These are phyloP conservation scores for Cicer yamashitae DNA, from an alignment of 306 rosid genomes.

Conservation along the genomic window DNA sequence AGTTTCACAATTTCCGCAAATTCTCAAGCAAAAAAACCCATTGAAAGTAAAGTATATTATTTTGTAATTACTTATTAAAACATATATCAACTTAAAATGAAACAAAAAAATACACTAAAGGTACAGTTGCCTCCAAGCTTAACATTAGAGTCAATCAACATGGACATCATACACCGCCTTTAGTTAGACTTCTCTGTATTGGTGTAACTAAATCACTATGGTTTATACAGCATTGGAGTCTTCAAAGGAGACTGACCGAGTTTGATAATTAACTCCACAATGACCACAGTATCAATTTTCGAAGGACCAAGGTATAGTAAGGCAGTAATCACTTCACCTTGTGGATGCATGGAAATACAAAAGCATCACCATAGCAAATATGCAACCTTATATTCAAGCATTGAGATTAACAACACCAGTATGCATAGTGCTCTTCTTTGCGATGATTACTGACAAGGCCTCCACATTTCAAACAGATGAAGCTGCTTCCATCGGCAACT, in stretches of 20 bases:
- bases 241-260: slow-evolving; percentile 22
- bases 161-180: slow-evolving; percentile 13
- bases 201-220: slow-evolving; percentile 35
- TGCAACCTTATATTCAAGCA: slow-evolving; percentile 14
- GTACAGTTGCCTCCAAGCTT: slow-evolving; percentile 24
- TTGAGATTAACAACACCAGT: slow-evolving; percentile 78
- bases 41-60: not conserved
- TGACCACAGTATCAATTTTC: slow-evolving; percentile 33
- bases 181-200: slow-evolving; percentile 33
- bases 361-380: slow-evolving; percentile 37
- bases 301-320: slow-evolving; percentile 31
- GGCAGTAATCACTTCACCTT: slow-evolving; percentile 24
- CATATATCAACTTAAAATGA: not conserved
- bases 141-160: slow-evolving; percentile 48
- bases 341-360: slow-evolving; percentile 44
- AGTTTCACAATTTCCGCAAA: not conserved
- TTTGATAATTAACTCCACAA: slow-evolving; percentile 39
- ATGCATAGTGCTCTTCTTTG: slow-evolving; percentile 83
- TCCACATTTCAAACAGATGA: slow-evolving; percentile 93
- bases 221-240: slow-evolving; percentile 43
- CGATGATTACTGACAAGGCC: slow-evolving; percentile 93
- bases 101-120: slow-evolving; percentile 3
- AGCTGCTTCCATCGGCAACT: slow-evolving; percentile 93
- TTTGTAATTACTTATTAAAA: not conserved
- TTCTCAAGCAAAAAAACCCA: not conserved